Evolutionary conservation across 2,329 filamentous ascomycete species (phyloP).

Genomic region (Colletotrichum sp.): DNA sequence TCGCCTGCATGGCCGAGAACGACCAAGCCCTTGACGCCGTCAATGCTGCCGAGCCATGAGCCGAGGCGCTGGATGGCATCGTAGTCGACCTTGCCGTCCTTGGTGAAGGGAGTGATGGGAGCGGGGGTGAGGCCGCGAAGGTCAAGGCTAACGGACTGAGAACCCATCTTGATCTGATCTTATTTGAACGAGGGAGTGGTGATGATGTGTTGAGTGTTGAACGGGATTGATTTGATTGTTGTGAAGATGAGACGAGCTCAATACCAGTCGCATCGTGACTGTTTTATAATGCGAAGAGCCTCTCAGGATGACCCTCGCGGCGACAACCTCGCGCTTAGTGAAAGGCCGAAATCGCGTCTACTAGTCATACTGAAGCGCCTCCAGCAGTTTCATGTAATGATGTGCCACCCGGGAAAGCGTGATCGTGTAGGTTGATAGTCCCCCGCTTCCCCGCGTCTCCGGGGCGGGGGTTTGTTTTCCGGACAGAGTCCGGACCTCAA

Average conservation of each 20-base stretch:
- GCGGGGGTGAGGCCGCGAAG: constrained; percentile 55
- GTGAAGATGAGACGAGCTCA: neutral
- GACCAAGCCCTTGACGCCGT: constrained; percentile 56
- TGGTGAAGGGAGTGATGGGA: constrained; percentile 56
- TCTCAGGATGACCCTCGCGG: neutral
- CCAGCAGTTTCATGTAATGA: neutral
- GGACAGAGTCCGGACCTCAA: neutral
- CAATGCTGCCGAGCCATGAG: constrained; percentile 56
- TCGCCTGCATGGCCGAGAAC: constrained; percentile 61
- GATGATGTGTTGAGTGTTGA: no score
- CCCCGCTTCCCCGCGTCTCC: neutral
- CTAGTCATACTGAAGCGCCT: neutral
- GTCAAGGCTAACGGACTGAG: constrained; percentile 37
- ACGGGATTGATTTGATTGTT: neutral
- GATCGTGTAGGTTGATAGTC: neutral
- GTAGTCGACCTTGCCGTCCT: constrained; percentile 53
- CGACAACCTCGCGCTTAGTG: neutral
- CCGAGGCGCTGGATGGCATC: constrained; percentile 57
- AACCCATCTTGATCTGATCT: constrained; percentile 25
- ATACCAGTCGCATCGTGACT: neutral
- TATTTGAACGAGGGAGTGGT: no score
- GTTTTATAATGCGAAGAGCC: neutral
- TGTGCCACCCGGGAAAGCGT: neutral
- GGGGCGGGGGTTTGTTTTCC: neutral
- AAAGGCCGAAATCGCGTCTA: constrained; percentile 6